phyloP scores from a whole-genome alignment of 768 basidiomycete species.

The Pisolithus orientalis region DNA sequence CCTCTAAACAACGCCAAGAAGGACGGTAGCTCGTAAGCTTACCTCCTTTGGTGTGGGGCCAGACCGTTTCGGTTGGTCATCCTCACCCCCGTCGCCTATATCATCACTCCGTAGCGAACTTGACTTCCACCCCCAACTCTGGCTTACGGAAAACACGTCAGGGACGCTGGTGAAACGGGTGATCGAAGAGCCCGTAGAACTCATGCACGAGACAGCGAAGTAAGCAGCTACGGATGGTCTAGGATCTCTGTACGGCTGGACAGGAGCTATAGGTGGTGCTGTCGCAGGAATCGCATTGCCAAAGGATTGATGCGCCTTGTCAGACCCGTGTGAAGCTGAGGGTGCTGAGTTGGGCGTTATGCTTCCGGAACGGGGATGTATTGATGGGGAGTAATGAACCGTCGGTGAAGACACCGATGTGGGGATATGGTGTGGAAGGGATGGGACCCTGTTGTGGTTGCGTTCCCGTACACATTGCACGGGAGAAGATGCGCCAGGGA shows the following conservation, averaged over 20 bases:
- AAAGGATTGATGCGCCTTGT: conserved; percentile 18
- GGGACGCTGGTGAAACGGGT: conserved; percentile 83
- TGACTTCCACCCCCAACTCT: conserved; percentile 94
- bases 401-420: conserved; percentile 20
- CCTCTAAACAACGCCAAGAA: conserved; percentile 63
- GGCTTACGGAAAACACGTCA: conserved; percentile 76
- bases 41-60: conserved; percentile 35
- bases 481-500: conserved; percentile 67
- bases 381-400: conserved; percentile 40
- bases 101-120: conserved; percentile 49
- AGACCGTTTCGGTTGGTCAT: conserved; percentile 25
- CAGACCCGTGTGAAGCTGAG: conserved; percentile 13
- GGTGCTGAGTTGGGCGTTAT: conserved; percentile 34
- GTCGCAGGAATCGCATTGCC: conserved; percentile 32
- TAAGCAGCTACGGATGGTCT: conserved; percentile 68
- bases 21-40: conserved; percentile 74
- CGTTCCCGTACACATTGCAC: conserved; percentile 23
- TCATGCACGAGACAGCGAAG: conserved; percentile 79
- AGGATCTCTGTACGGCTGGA: conserved; percentile 72
- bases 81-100: conserved; percentile 35
- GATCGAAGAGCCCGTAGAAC: conserved; percentile 72
- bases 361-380: conserved; percentile 39
- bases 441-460: conserved; percentile 24
- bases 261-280: conserved; percentile 42
- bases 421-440: conserved; percentile 26